These are phyloP conservation scores for Microthyrium microscopicum DNA, from an alignment of 2,329 filamentous ascomycete genomes.

Conservation along the genomic window DNA sequence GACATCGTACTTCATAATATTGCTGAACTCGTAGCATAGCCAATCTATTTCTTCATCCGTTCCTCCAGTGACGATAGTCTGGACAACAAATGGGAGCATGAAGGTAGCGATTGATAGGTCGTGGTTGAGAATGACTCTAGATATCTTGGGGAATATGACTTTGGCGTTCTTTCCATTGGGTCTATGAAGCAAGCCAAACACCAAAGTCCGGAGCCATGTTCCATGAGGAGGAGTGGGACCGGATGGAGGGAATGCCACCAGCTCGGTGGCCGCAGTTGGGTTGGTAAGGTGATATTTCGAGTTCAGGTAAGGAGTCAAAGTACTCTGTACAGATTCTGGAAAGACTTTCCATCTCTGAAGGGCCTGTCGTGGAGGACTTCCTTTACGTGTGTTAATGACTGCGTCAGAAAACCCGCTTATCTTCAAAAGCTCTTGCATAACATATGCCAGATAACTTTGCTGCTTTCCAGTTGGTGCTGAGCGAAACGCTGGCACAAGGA, in stretches of 20 bases:
- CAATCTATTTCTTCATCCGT: conserved; percentile 45
- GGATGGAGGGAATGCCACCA: conserved; percentile 59
- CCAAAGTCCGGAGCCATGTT: conserved; percentile 67
- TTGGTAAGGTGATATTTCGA: conserved; percentile 57
- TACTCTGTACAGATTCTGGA: conserved; percentile 60
- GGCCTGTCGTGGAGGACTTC: conserved; percentile 40
- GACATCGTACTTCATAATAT: conserved; percentile 46
- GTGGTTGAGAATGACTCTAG: conserved; percentile 68
- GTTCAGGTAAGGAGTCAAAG: conserved; percentile 71
- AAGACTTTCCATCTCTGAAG: conserved; percentile 64
- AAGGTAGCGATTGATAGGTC: conserved; percentile 79
- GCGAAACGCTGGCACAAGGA: conserved; percentile 80
- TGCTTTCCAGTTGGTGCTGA: conserved; percentile 75
- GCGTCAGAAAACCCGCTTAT: conserved; percentile 51
- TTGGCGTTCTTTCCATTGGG: conserved; percentile 57
- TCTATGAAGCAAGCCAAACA: conserved; percentile 65
- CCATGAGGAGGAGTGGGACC: conserved; percentile 49
- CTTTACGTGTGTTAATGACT: conserved; percentile 32
- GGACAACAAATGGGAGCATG: conserved; percentile 67
- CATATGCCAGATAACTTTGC: conserved; percentile 83
- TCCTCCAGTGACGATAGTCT: conserved; percentile 69
- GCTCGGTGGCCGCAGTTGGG: conserved; percentile 1
- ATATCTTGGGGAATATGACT: conserved; percentile 65
- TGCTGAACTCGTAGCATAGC: conserved; percentile 56
- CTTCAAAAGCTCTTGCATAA: conserved; percentile 80